Base-by-base conservation (phyloP, 371 early-diverging fungal species). In the Blakeslea trispora region DNA sequence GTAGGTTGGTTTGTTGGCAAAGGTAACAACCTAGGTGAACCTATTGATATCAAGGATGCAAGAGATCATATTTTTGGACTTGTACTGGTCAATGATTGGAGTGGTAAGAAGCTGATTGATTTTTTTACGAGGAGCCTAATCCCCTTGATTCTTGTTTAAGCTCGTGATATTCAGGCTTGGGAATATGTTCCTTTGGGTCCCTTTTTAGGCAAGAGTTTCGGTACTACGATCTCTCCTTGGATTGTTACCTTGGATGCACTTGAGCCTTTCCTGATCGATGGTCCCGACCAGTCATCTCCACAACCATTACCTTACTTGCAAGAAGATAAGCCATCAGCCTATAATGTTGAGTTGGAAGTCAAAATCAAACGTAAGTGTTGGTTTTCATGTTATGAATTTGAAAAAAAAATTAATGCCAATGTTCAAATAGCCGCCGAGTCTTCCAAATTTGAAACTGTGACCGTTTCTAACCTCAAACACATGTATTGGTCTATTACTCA, bases 401-500 rank as follows among this genome's bases (percentile, higher is more conserved):
- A n/a, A n/a, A n/a, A n/a, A n/a, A n/a, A n/a, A n/a, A n/a, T n/a
- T n/a, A n/a, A n/a, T n/a, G n/a, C n/a, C n/a, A n/a, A n/a, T n/a
- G n/a, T n/a, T n/a, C n/a, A n/a, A n/a, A n/a, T 68, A 75, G 83
- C 91, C 31, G 55, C 74, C 41, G 79, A 74, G 43, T 45, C 74
- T 5, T 59, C 66, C 51, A 74, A 82, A 50, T 86, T 79, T 61
- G 65, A 76, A 32, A 74, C 77, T n/a, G 78, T 92, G 23, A 75
- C 89, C 21, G 68, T 78, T 39, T 92, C 95, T 28, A 97, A 97
- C 73, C 75, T 95, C 57, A 96, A 95, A 80, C 90, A 96, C 81
- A 92, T 98, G 94, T 97, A 97, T 84, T 98, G 98, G 98, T 84
- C 94, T 19, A 84, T 96, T 68, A 87, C 86, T 50, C 98, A 98